Evolutionary conservation across 257 asterid genomes (phyloP), one percentile per base, ranked within the genome.

Genomic region (Solanum microdontum): DNA sequence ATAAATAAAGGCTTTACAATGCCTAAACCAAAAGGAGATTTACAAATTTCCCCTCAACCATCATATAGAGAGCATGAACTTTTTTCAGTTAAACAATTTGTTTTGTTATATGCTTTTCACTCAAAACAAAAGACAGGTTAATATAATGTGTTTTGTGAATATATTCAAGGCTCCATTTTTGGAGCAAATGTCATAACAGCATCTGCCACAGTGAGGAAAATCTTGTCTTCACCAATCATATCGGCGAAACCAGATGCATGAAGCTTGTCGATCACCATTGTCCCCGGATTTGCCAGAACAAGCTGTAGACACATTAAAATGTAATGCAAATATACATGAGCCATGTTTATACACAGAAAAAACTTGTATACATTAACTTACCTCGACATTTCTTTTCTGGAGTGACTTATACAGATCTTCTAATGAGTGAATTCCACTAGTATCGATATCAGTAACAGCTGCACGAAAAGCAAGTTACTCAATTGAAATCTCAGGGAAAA

Each of bases 381-480:
- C 98, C 92, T 92, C 90, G 84, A 95, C 84, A 9, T 92, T 92
- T 86, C 92, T 93, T 93, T 93, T 94, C 40, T 84, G 88, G 2
- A 97, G 95, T 87, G 83, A 88, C 86, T 91, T 96, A 87, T 89
- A 79, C 28, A 97, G 84, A 82, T 94, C 99, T 88, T 97, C 96
- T 85, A 97, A 48, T 23, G 98, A 91, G 91, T 96, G 98, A 34
- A 97, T 93, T 12, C 99, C 99, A 88, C 98, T 93, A 0, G 98
- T 95, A 87, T 97, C 99, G 33, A 97, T 92, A 60, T 96, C 99
- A 34, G 94, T 95, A 72, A 97, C 99, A 90, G 99, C 99, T 97
- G 97, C 91, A 91, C 40, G 36, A 24, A 26, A 66, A 30, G 33
- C 8, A 69, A 45, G 39, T 43, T 15, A 45, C 66, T 69, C 39